A percentile compares a stretch with the other conserved stretches of the same genome.
Conservation (phyloP, 257 asterid genomes). For the Lantana camara region DNA sequence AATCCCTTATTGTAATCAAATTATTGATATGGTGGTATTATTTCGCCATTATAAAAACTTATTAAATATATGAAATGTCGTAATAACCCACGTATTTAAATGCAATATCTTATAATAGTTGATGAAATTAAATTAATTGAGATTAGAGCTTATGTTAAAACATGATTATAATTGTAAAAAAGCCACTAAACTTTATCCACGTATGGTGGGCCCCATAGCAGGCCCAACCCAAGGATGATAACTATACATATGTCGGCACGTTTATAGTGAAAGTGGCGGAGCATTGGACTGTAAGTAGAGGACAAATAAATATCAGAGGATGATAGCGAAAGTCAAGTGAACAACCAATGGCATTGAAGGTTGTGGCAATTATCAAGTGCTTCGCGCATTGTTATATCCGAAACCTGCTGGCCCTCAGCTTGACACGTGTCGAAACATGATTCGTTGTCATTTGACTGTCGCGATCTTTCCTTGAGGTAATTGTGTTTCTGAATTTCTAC, state of each 20-base stretch:
- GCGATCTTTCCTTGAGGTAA: too few species aligned
- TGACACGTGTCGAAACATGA: slow-evolving; percentile 6
- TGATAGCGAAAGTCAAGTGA: neutral
- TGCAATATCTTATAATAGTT: too few species aligned
- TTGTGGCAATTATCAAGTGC: neutral
- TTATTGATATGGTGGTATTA: neutral
- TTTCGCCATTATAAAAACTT: neutral
- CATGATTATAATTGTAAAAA: neutral
- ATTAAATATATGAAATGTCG: neutral
- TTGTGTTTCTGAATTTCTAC: too few species aligned
- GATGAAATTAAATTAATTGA: too few species aligned
- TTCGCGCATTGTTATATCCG: neutral
- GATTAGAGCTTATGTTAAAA: neutral
- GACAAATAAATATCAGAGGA: neutral
- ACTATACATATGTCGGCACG: neutral
- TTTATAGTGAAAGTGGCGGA: neutral
- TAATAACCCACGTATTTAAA: too few species aligned
- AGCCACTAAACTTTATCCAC: neutral
- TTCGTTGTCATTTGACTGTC: neutral
- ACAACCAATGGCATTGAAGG: neutral
- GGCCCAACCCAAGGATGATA: neutral
- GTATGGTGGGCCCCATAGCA: neutral
- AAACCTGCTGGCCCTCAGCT: too few species aligned
- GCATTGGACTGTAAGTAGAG: neutral
- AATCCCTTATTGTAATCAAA: neutral